Evolutionary conservation across 352 stramenopile species (phyloP), one percentile per base, ranked within the genome.

Genomic region (Globisporangium nodosum): DNA sequence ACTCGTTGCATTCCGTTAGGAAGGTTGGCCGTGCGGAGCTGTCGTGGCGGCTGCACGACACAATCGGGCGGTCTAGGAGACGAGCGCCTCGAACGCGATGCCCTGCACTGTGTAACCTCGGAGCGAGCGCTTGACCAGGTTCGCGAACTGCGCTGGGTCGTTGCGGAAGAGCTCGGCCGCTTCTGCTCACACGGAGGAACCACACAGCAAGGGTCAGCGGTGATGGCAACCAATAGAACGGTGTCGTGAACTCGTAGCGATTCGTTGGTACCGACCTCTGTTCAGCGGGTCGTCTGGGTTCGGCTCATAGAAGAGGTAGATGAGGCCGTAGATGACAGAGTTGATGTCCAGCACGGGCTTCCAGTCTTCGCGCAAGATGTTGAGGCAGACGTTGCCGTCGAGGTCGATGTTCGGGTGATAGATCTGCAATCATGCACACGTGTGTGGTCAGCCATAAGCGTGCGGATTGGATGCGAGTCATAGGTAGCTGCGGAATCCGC

Each of bases 221-320:
- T 11, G 33, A 37, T 37, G 8, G 0, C 8, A 37, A 37, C 33
- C 33, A 6, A 8, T 8, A 39, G 33, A 39, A 39, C 33, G 8
- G 33, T 12, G 33, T 9, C 9, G 8, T 9, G 33, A 39, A 39
- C 33, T 11, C 33, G 1, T 12, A 39, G 33, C 33, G 12, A 12
- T 9, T 11, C 12, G 33, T 9, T 27, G 24, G 24, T 27, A 43
- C 37, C 37, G 13, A 43, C 78, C 83, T 79, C 85, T 76, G 85
- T 99, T 99, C 49, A 99, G 83, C 27, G 97, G 97, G 70, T 99
- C 97, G 71, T 99, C 96, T 30, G 96, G 96, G 80, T 99, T 99
- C 40, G 97, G 97, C 70, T 99, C 97, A 75, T 99, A 99, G 78
- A 99, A 99, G 47, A 99, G 78, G 72, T 99, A 99, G 79, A 99